phyloP scores from a whole-genome alignment of 2,329 filamentous ascomycete genomes.

The Pestalotiopsis sp. region DNA sequence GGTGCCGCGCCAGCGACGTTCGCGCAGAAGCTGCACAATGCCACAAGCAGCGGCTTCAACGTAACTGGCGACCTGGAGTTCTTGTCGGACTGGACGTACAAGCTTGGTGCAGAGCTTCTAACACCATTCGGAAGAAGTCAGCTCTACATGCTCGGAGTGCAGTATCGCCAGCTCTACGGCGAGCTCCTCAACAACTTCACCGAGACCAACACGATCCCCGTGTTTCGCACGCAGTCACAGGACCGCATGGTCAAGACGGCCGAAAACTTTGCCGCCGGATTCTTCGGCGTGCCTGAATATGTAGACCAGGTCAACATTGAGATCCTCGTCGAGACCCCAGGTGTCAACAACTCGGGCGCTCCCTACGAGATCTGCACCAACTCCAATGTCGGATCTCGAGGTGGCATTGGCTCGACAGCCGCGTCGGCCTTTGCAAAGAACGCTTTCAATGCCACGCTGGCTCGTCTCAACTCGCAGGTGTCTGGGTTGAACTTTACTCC shows the following conservation, averaged over 20 bases:
- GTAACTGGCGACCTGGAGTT: constrained; percentile 32
- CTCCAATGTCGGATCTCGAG: constrained; percentile 23
- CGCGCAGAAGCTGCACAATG: constrained; percentile 34
- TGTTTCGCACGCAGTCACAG: constrained; percentile 37
- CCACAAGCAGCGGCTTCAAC: constrained; percentile 35
- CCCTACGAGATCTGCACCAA: constrained; percentile 32
- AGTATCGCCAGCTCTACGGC: constrained; percentile 43
- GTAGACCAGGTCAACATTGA: constrained; percentile 35
- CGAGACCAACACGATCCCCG: constrained; percentile 37
- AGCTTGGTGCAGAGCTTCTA: constrained; percentile 37
- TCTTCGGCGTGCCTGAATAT: constrained; percentile 37
- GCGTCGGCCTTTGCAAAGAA: constrained; percentile 25
- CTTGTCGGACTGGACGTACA: constrained; percentile 36
- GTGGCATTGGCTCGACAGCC: constrained; percentile 27
- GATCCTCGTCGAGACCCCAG: constrained; percentile 33
- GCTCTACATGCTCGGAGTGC: constrained; percentile 41
- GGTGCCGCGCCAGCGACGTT: constrained; percentile 31
- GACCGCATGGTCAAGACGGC: constrained; percentile 37
- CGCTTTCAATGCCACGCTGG: constrained; percentile 32
- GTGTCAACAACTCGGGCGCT: constrained; percentile 33
- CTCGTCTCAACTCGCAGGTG: constrained; percentile 31
- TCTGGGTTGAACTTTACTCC: constrained; percentile 33
- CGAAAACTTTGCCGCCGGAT: constrained; percentile 34
- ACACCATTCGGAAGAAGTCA: constrained; percentile 42
- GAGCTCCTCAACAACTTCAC: constrained; percentile 46